Evolutionary conservation across 306 rosid species (phyloP), one percentile per base, ranked within the genome.

Genomic region (Casuarina glauca): DNA sequence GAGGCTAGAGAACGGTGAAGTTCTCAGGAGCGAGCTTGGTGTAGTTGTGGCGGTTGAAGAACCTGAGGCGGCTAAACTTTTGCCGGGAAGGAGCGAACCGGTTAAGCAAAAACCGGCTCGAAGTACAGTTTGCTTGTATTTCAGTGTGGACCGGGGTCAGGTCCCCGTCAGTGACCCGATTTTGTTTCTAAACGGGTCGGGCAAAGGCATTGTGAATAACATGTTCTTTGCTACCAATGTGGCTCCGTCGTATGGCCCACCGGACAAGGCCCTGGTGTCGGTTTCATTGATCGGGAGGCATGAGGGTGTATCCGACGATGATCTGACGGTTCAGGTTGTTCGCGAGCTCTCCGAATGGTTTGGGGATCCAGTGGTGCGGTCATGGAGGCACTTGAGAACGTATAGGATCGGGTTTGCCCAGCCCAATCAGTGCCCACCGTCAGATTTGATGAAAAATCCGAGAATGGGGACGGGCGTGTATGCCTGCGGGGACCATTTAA

Each of bases 151-250:
- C 19, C 81, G 70, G 57, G 81, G 32, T 1, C 63, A 79, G 42
- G 80, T 94, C 26, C 97, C 93, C 67, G 85, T 85, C 52, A 9
- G 0, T 0, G 96, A 90, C 0, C 93, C 95, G 46, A 85, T 92
- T 9, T 76, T 94, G 53, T 85, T 88, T 68, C 63, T 94, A 0
- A 94, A 94, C 3, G 97, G 97, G 11, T 94, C 97, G 46, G 97
- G 98, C 6, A 78, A 84, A 35, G 98, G 97, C 11, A 79, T 94
- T 35, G 94, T 94, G 80, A 94, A 92, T 15, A 94, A 94, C 78
- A 94, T 94, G 97, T 94, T 92, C 74, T 94, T 94, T 54, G 92
- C 89, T 0, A 94, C 98, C 0, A 94, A 90, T 43, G 98, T 94
- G 78, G 97, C 91, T 26, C 87, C 86, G 4, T 86, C 95, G 0